Conservation (phyloP, 2,329 filamentous ascomycete genomes). For the Claviceps humidiphila region DNA sequence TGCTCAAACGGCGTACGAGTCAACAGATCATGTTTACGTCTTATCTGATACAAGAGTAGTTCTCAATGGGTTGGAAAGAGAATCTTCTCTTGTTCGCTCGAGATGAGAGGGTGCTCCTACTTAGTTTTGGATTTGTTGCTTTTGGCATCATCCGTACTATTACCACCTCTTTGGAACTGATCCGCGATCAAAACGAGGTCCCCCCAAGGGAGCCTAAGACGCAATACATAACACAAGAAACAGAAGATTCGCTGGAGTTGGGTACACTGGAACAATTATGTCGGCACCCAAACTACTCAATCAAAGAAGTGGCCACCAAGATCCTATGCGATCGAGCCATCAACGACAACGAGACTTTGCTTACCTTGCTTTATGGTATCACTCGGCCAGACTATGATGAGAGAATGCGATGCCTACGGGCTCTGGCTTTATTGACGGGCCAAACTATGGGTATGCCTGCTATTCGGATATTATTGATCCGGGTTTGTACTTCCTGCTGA, state of each 20-base stretch:
- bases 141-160: conserved; percentile 45
- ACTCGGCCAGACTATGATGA: conserved; percentile 45
- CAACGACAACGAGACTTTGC: conserved; percentile 41
- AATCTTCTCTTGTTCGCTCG: conserved; percentile 21
- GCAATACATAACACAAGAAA: conserved; percentile 62
- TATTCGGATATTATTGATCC: background rate
- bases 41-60: conserved; percentile 7
- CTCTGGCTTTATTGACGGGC: conserved; percentile 40
- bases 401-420: conserved; percentile 42
- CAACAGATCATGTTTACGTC: conserved; percentile 4
- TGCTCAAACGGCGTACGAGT: background rate
- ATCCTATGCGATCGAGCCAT: conserved; percentile 44
- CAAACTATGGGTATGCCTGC: conserved; percentile 20
- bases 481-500: conserved; percentile 5
- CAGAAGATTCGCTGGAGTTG: conserved; percentile 56
- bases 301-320: conserved; percentile 53
- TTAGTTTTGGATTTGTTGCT: conserved; percentile 42
- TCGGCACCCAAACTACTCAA: conserved; percentile 57
- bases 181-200: conserved; percentile 53
- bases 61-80: conserved; percentile 25
- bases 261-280: conserved; percentile 55
- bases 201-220: conserved; percentile 51
- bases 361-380: conserved; percentile 42
- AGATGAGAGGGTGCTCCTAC: conserved; percentile 41
- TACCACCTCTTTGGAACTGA: conserved; percentile 42